Percentiles rank a stretch among this genome's conserved stretches.
Conservation (phyloP, 129 eudicot species). For the Chrysanthemum lavandulifolium region DNA sequence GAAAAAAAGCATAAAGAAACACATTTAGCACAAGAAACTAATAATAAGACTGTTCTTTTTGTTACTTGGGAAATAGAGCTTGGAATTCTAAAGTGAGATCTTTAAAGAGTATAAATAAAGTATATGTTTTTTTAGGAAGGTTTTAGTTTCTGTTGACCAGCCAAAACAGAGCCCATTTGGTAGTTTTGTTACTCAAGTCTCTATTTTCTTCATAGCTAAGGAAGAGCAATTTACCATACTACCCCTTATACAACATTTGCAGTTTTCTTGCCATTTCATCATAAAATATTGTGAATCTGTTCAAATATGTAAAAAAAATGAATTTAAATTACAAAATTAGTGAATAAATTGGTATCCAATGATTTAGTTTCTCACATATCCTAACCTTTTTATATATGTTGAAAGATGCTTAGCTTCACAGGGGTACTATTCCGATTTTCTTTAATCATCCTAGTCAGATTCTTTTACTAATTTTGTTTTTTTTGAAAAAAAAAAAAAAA, state of each 20-base stretch:
- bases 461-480: constrained; percentile 33
- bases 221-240: constrained; percentile 38
- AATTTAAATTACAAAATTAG: no score
- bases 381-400: not conserved
- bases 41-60: constrained; percentile 42
- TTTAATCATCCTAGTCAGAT: constrained; percentile 71
- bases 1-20: constrained; percentile 62
- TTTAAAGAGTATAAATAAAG: constrained; percentile 77
- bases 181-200: constrained; percentile 47
- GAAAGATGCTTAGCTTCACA: constrained; percentile 88
- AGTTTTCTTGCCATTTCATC: not conserved
- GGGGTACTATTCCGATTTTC: constrained; percentile 58
- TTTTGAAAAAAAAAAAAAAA: not conserved
- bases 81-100: constrained; percentile 91
- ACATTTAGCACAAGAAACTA: constrained; percentile 62
- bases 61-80: constrained; percentile 71
- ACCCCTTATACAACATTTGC: constrained; percentile 4
- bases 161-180: constrained; percentile 37
- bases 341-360: no score
- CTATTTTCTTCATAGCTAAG: constrained; percentile 75
- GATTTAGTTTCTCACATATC: no score
- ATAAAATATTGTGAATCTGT: no score
- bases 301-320: no score
- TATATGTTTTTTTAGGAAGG: constrained; percentile 43
- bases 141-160: constrained; percentile 43